Percentiles rank a stretch among this genome's conserved stretches.
These are phyloP conservation scores for Protostelium mycophagum DNA, from an alignment of 78 protist genomes.

Conservation along the genomic window DNA sequence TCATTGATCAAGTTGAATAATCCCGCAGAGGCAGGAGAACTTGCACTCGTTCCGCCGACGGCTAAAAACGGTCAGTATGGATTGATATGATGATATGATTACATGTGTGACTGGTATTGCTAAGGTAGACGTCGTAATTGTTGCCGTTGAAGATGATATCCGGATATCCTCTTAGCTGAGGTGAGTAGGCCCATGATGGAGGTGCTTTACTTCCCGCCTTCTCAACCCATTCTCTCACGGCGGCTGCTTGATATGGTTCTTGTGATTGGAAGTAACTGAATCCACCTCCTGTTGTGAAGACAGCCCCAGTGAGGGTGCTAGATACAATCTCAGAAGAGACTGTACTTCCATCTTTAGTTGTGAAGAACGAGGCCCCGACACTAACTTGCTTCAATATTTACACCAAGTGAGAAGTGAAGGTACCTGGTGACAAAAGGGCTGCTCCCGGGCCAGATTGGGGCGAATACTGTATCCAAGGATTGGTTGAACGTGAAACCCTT, in stretches of 20 bases:
- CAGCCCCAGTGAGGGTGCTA: slow-evolving; percentile 23
- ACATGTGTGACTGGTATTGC: not conserved
- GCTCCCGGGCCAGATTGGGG: slow-evolving; percentile 45
- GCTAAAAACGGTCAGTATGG: not conserved
- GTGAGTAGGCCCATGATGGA: slow-evolving; percentile 25
- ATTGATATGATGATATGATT: too few relatives aligned
- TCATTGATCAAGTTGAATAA: slow-evolving; percentile 67
- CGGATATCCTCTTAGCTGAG: slow-evolving; percentile 36
- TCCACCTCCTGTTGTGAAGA: slow-evolving; percentile 56
- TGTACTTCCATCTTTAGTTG: not conserved
- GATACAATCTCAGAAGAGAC: slow-evolving; percentile 19
- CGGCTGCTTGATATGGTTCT: slow-evolving; percentile 26
- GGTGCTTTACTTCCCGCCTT: slow-evolving; percentile 10
- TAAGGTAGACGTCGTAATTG: slow-evolving; percentile 11
- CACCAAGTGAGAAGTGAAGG: not conserved
- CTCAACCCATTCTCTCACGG: slow-evolving; percentile 17
- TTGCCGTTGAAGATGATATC: slow-evolving; percentile 46
- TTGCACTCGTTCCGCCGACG: slow-evolving; percentile 69
- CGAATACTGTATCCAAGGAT: slow-evolving; percentile 21
- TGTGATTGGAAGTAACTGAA: slow-evolving; percentile 28
- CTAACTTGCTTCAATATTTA: not conserved
- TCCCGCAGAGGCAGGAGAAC: slow-evolving; percentile 69
- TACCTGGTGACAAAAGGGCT: slow-evolving; percentile 36
- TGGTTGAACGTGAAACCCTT: slow-evolving; percentile 5
- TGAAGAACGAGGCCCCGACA: not conserved